phyloP scores from a whole-genome alignment of 208 protist genomes.

The Wallacemonas sp. region DNA sequence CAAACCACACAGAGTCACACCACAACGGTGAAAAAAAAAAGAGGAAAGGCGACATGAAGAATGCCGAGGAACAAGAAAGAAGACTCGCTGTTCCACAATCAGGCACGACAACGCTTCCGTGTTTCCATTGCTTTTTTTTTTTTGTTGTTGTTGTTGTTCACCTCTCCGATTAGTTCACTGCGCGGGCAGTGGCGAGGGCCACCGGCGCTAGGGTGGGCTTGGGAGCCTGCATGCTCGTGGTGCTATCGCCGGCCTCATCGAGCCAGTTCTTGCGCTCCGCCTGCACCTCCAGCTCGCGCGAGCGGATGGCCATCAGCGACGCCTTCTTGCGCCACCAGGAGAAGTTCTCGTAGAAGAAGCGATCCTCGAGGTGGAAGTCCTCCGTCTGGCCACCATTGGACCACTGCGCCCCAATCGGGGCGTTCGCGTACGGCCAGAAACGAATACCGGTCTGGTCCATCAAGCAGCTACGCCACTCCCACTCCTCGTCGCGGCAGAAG shows the following conservation, averaged over 20 bases:
- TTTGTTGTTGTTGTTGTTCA: not conserved
- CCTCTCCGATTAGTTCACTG: constrained; percentile 19
- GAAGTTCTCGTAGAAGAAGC: constrained; percentile 91
- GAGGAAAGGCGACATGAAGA: too few species aligned
- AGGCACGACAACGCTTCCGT: too few species aligned
- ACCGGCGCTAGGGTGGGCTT: constrained; percentile 82
- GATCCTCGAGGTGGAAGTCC: constrained; percentile 91
- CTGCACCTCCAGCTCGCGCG: constrained; percentile 77
- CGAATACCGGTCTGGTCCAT: constrained; percentile 91
- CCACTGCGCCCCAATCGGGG: constrained; percentile 78
- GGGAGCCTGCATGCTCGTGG: constrained; percentile 36
- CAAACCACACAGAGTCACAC: too few species aligned
- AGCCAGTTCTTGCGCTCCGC: constrained; percentile 76
- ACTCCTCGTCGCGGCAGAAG: constrained; percentile 93
- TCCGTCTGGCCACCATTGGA: constrained; percentile 91
- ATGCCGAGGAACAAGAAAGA: too few species aligned
- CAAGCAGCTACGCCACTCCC: constrained; percentile 92
- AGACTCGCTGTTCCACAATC: too few species aligned
- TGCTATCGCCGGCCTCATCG: constrained; percentile 47
- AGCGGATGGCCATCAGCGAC: constrained; percentile 79
- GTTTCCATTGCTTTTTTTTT: constrained; percentile 6
- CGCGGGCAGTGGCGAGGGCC: constrained; percentile 36
- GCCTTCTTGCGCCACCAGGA: constrained; percentile 82
- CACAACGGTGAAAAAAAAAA: too few species aligned
- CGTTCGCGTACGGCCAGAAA: constrained; percentile 92